Percentiles rank a stretch among this genome's conserved stretches.
phyloP scores from a whole-genome alignment of 371 early-diverging fungal species.

The Mucor sp. region DNA sequence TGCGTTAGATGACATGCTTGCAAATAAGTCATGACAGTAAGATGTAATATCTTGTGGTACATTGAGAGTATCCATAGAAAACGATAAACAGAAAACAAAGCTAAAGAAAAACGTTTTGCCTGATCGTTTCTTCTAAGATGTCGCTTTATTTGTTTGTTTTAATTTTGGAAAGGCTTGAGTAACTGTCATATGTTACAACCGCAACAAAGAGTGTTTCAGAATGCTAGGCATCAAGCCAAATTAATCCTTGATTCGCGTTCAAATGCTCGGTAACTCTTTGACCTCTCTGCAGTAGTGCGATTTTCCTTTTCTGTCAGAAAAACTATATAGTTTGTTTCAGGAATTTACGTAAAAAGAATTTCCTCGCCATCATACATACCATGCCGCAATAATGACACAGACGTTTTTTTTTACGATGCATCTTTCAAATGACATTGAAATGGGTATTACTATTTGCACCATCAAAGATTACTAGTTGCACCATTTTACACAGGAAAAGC shows the following conservation, averaged over 20 bases:
- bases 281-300: not conserved
- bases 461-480: too few species aligned
- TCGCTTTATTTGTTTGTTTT: not conserved
- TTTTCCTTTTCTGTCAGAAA: not conserved
- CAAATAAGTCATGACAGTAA: not conserved
- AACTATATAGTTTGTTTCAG: not conserved
- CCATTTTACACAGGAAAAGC: too few species aligned
- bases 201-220: not conserved
- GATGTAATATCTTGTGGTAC: not conserved
- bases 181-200: not conserved
- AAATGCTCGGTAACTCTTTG: not conserved
- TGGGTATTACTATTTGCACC: too few species aligned
- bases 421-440: too few species aligned
- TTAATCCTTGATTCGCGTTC: not conserved
- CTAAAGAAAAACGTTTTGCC: not conserved
- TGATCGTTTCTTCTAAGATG: not conserved
- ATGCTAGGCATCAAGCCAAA: not conserved
- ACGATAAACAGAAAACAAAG: not conserved
- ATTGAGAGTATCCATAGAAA: not conserved
- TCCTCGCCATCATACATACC: too few species aligned
- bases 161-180: not conserved
- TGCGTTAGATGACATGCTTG: not conserved
- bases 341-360: not conserved
- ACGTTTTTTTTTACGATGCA: too few species aligned
- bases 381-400: too few species aligned